Percentiles rank a stretch among this genome's conserved stretches.
Evolutionary conservation across 108 stramenopile genomes (phyloP).

Genomic region (Pseudonitzschia pungens): DNA sequence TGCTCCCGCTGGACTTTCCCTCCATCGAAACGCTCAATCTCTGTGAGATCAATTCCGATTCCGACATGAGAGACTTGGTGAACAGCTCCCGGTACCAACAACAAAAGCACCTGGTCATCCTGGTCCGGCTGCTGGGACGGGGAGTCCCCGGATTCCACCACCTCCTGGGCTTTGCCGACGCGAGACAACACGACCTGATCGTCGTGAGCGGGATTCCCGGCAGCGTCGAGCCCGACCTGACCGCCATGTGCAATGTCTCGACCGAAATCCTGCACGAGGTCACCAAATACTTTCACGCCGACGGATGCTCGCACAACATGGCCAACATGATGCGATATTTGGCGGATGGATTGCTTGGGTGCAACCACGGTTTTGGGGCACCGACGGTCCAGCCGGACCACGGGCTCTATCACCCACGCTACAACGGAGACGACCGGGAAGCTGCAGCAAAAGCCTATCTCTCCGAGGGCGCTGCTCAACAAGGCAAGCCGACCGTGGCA

Average conservation of each 20-base stretch:
- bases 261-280: neutral
- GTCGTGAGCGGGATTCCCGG: slow-evolving; percentile 11
- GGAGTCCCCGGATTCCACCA: slow-evolving; percentile 11
- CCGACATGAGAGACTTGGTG: neutral
- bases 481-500: slow-evolving; percentile 1
- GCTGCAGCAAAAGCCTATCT: neutral
- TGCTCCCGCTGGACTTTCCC: slow-evolving; percentile 11
- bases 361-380: neutral
- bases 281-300: slow-evolving; percentile 4
- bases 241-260: slow-evolving; percentile 11
- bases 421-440: neutral
- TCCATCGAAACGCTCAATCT: slow-evolving; percentile 10
- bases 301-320: slow-evolving; percentile 11
- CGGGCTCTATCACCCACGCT: slow-evolving; percentile 4
- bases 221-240: slow-evolving; percentile 8
- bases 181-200: neutral
- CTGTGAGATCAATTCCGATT: neutral
- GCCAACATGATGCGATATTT: slow-evolving; percentile 5
- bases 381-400: slow-evolving; percentile 7
- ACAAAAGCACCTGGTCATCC: neutral
- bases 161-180: neutral
- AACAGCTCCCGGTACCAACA: neutral
- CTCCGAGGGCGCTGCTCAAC: neutral
- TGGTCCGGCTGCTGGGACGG: slow-evolving; percentile 5
- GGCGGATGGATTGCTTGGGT: neutral